phyloP scores from a whole-genome alignment of 2,329 filamentous ascomycete species.

The Colletotrichum sp. region DNA sequence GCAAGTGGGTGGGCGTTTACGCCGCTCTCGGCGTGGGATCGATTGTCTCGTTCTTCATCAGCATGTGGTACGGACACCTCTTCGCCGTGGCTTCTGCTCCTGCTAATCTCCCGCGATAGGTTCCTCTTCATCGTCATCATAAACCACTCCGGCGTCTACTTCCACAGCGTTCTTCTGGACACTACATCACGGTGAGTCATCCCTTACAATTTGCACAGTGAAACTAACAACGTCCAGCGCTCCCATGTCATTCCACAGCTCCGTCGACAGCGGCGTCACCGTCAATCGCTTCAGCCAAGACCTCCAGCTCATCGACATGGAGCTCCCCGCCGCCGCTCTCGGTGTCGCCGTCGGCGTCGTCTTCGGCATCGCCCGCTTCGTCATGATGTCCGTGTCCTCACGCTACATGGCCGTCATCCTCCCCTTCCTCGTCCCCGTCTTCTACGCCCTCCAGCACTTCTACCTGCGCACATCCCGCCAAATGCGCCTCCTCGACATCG shows the following conservation, averaged over 20 bases:
- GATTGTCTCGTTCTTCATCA: not conserved
- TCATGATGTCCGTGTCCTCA: conserved; percentile 29
- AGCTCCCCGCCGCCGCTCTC: conserved; percentile 24
- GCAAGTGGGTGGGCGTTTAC: conserved; percentile 42
- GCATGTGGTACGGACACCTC: not conserved
- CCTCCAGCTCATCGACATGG: conserved; percentile 26
- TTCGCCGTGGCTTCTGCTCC: not conserved
- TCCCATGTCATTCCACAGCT: conserved; percentile 23
- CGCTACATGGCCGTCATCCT: conserved; percentile 36
- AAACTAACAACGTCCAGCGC: not conserved
- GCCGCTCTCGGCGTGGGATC: conserved; percentile 16
- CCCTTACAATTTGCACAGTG: not conserved
- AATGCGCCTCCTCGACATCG: conserved; percentile 39
- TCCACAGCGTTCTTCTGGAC: conserved; percentile 29
- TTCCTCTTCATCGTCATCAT: conserved; percentile 36
- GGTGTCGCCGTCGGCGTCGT: conserved; percentile 18
- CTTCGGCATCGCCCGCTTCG: conserved; percentile 8
- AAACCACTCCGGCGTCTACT: conserved; percentile 31
- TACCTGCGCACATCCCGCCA: conserved; percentile 42
- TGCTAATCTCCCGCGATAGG: conserved; percentile 12
- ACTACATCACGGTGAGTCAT: conserved; percentile 23
- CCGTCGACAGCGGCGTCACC: conserved; percentile 23
- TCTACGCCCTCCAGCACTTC: conserved; percentile 34
- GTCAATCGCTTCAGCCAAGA: conserved; percentile 27
- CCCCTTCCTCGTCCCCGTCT: conserved; percentile 28